A percentile compares a stretch with the other conserved stretches of the same genome.
Evolutionary conservation across 2,329 filamentous ascomycete species (phyloP).

Genomic region (Xylariaceae sp.): DNA sequence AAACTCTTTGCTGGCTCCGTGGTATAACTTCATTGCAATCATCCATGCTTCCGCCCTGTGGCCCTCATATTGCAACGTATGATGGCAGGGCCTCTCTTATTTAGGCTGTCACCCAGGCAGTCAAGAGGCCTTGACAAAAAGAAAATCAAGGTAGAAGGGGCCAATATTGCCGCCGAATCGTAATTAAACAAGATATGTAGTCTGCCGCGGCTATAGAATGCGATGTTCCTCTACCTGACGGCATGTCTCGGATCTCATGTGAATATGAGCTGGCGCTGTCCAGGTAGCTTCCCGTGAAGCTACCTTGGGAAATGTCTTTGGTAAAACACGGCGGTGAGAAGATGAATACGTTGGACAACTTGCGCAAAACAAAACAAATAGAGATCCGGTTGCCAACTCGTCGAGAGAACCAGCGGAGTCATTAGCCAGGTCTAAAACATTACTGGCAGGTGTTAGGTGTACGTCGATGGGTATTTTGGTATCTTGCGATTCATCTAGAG

Average conservation of each 20-base stretch:
- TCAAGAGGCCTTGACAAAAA: conserved; percentile 29
- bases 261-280: conserved; percentile 21
- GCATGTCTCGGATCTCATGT: conserved; percentile 25
- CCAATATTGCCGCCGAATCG: conserved; percentile 35
- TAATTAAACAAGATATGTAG: conserved; percentile 53
- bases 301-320: conserved; percentile 21
- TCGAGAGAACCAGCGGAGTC: conserved; percentile 29
- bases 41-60: conserved; percentile 18
- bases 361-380: conserved; percentile 31
- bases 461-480: conserved; percentile 26
- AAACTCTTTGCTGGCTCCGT: conserved; percentile 15
- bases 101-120: conserved; percentile 26
- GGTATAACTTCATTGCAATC: conserved; percentile 27
- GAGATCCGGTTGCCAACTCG: conserved; percentile 30
- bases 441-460: conserved; percentile 31
- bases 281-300: conserved; percentile 24
- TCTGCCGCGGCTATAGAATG: conserved; percentile 38
- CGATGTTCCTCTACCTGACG: conserved; percentile 26
- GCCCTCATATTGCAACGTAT: conserved; percentile 19
- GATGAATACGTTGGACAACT: conserved; percentile 24
- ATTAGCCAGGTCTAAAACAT: conserved; percentile 34
- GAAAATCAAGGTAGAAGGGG: conserved; percentile 29
- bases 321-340: conserved; percentile 24
- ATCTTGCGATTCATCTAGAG: conserved; percentile 12
- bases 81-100: conserved; percentile 18